A percentile compares a stretch with the other conserved stretches of the same genome.
phyloP scores from a whole-genome alignment of 805 yeast genomes.

The Yamadazyma sp. region DNA sequence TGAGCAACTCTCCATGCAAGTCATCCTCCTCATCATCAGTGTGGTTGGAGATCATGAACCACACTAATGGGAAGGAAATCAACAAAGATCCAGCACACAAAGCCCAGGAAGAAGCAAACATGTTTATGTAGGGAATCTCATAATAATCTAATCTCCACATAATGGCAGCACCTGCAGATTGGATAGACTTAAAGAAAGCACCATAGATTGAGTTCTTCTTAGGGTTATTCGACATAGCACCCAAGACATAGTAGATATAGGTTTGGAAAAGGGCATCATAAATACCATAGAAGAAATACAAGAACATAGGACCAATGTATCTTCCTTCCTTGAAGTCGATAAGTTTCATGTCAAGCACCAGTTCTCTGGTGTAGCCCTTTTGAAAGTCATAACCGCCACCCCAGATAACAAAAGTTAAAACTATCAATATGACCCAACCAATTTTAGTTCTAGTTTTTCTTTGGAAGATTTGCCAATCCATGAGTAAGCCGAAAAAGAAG shows the following conservation, averaged over 20 bases:
- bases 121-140: slow-evolving; percentile 32
- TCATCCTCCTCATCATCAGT: slow-evolving; percentile 39
- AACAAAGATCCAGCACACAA: slow-evolving; percentile 48
- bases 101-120: slow-evolving; percentile 54
- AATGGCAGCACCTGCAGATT: slow-evolving; percentile 63
- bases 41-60: slow-evolving; percentile 43
- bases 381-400: slow-evolving; percentile 59
- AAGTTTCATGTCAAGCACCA: slow-evolving; percentile 18
- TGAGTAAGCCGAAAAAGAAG: slow-evolving; percentile 43
- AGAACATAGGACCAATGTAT: slow-evolving; percentile 60
- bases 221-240: slow-evolving; percentile 57
- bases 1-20: slow-evolving; percentile 14
- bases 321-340: slow-evolving; percentile 48
- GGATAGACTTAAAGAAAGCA: slow-evolving; percentile 63
- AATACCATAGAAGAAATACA: slow-evolving; percentile 61
- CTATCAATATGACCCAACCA: slow-evolving; percentile 42
- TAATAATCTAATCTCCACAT: slow-evolving; percentile 57
- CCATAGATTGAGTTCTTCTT: slow-evolving; percentile 56
- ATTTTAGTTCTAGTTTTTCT: slow-evolving; percentile 48
- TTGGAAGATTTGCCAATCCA: slow-evolving; percentile 43
- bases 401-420: slow-evolving; percentile 51
- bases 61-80: slow-evolving; percentile 48
- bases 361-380: slow-evolving; percentile 37
- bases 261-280: slow-evolving; percentile 63
- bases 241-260: slow-evolving; percentile 57